Conservation (phyloP, 306 rosid genomes). For the Cicer yamashitae region DNA sequence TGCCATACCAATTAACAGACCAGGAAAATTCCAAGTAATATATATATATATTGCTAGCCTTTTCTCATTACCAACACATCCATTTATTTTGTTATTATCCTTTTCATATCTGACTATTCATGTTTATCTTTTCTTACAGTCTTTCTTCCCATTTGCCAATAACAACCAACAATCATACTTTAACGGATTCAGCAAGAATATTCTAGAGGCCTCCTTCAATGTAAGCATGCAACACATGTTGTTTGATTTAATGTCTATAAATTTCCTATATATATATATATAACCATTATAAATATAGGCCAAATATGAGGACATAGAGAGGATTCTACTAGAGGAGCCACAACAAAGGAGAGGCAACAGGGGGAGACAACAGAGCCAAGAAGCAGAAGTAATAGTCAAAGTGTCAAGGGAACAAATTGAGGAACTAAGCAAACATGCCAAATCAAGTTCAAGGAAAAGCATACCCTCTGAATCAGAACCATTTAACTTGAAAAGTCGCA, state of each 20-base stretch:
- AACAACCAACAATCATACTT: slow-evolving; percentile 37
- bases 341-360: not conserved
- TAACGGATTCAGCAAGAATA: slow-evolving; percentile 36
- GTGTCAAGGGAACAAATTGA: slow-evolving; percentile 29
- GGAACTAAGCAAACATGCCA: slow-evolving; percentile 30
- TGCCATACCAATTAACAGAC: slow-evolving; percentile 23
- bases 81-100: not conserved
- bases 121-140: not conserved
- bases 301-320: slow-evolving; percentile 32
- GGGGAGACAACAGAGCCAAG: slow-evolving; percentile 15
- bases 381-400: slow-evolving; percentile 41
- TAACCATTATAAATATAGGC: slow-evolving; percentile 14
- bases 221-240: slow-evolving; percentile 20
- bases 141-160: slow-evolving; percentile 24
- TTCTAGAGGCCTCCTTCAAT: slow-evolving; percentile 45
- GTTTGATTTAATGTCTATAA: not conserved
- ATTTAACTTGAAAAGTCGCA: slow-evolving; percentile 39
- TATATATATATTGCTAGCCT: not conserved
- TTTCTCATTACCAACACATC: not conserved
- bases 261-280: not conserved
- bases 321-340: slow-evolving; percentile 13
- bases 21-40: slow-evolving; percentile 20
- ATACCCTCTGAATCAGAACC: slow-evolving; percentile 24
- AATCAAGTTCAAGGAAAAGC: slow-evolving; percentile 19
- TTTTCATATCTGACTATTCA: not conserved